phyloP scores from a whole-genome alignment of 345 rosid genomes.

The Nephelium lappaceum region DNA sequence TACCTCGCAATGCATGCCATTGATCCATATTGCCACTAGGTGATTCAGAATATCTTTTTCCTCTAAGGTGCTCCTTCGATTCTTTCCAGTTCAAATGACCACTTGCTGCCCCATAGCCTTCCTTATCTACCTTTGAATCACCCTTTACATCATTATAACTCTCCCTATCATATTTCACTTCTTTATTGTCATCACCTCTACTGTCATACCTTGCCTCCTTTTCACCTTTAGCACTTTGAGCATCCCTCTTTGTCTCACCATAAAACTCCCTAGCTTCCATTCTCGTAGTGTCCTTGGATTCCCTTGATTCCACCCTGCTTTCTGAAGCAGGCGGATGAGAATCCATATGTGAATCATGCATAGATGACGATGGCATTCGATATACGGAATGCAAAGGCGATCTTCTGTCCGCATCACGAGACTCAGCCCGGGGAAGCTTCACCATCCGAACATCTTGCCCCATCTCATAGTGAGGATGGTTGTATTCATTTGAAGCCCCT shows the following conservation, averaged over 20 bases:
- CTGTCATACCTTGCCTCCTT: slow-evolving; percentile 70
- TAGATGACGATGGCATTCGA: slow-evolving; percentile 51
- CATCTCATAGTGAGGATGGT: slow-evolving; percentile 55
- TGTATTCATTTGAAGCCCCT: slow-evolving; percentile 52
- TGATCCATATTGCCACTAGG: slow-evolving; percentile 55
- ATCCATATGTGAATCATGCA: slow-evolving; percentile 64
- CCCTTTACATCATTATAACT: slow-evolving; percentile 51
- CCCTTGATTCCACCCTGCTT: slow-evolving; percentile 60
- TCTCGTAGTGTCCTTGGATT: slow-evolving; percentile 59
- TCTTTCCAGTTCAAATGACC: slow-evolving; percentile 82
- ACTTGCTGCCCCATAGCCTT: slow-evolving; percentile 47
- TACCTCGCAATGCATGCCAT: slow-evolving; percentile 65
- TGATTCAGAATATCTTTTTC: slow-evolving; percentile 71
- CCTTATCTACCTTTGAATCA: slow-evolving; percentile 68
- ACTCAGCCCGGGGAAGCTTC: slow-evolving; percentile 68
- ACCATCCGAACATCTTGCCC: slow-evolving; percentile 56
- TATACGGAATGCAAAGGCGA: slow-evolving; percentile 70
- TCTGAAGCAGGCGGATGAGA: slow-evolving; percentile 44
- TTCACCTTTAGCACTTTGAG: slow-evolving; percentile 61
- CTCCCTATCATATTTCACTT: slow-evolving; percentile 64
- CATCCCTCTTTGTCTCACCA: slow-evolving; percentile 73
- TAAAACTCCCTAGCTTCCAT: slow-evolving; percentile 59
- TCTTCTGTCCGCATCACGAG: slow-evolving; percentile 80
- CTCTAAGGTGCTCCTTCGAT: slow-evolving; percentile 77
- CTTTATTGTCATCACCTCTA: slow-evolving; percentile 70